A percentile compares a stretch with the other conserved stretches of the same genome.
Conservation (phyloP, 148 eudicot genomes). For the Diospyros kaki region DNA sequence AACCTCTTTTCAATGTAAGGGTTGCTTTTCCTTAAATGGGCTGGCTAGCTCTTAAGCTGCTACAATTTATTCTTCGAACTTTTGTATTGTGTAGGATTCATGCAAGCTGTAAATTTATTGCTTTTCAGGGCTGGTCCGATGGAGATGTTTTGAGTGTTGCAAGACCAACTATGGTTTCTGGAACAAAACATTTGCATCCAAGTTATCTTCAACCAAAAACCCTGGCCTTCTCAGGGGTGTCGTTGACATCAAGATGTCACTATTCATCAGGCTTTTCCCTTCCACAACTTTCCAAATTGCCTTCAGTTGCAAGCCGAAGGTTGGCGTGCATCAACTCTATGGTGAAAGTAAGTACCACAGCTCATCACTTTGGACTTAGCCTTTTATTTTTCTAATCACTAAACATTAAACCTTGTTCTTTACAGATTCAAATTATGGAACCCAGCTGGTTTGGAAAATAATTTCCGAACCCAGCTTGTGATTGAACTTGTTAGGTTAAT, state of each 20-base stretch:
- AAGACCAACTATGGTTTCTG: constrained; percentile 9
- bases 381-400: not conserved
- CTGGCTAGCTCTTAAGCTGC: not conserved
- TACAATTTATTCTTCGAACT: not conserved
- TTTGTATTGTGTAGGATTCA: not conserved
- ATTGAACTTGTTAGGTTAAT: no score
- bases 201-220: constrained; percentile 7
- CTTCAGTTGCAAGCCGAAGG: constrained; percentile 18
- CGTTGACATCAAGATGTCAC: constrained; percentile 12
- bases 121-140: constrained; percentile 12
- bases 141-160: constrained; percentile 10
- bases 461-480: no score
- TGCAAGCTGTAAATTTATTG: not conserved
- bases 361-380: not conserved
- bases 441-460: not conserved
- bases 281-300: constrained; percentile 8
- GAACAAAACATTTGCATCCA: constrained; percentile 5
- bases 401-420: no score
- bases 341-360: constrained; percentile 18
- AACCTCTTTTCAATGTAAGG: not conserved
- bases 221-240: not conserved
- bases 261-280: constrained; percentile 7
- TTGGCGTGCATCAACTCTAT: constrained; percentile 23
- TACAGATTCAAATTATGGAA: not conserved
- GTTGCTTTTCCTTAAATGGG: not conserved